Percentiles rank a stretch among this genome's conserved stretches.
phyloP scores from a whole-genome alignment of 2,329 filamentous ascomycete species.

The Penicillium brevicompactum region DNA sequence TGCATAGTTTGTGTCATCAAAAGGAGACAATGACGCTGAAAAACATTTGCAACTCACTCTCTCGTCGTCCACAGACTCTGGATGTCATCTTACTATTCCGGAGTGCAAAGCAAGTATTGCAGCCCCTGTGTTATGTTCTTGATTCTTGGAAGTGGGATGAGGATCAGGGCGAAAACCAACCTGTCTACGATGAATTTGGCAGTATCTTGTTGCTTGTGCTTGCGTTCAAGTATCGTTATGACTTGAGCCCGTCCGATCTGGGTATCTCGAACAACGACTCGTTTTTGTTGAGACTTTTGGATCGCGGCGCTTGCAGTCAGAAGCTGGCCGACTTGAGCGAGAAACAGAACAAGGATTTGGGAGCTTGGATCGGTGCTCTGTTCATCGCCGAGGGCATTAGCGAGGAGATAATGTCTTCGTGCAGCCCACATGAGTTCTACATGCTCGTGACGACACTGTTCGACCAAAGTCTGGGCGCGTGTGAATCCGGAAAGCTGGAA shows the following conservation, averaged over 20 bases:
- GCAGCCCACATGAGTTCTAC: constrained; percentile 67
- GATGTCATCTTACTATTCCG: constrained; percentile 64
- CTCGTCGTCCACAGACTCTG: constrained; percentile 57
- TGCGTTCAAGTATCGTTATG: constrained; percentile 60
- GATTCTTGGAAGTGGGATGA: constrained; percentile 68
- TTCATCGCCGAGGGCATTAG: constrained; percentile 65
- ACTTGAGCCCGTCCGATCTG: constrained; percentile 54
- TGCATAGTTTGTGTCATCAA: constrained; percentile 58
- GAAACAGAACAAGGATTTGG: constrained; percentile 59
- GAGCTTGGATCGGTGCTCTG: constrained; percentile 62
- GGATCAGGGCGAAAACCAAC: constrained; percentile 65
- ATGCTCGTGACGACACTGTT: constrained; percentile 64
- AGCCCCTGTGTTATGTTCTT: constrained; percentile 59
- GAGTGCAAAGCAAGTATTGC: constrained; percentile 58
- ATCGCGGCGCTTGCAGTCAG: constrained; percentile 48
- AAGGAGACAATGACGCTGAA: constrained; percentile 67
- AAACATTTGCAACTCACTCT: constrained; percentile 60
- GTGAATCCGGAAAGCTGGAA: constrained; percentile 56
- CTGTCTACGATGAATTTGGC: constrained; percentile 67
- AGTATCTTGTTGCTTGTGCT: constrained; percentile 62
- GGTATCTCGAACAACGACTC: constrained; percentile 53
- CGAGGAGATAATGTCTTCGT: constrained; percentile 66
- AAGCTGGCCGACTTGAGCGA: constrained; percentile 55
- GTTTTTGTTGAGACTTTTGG: constrained; percentile 59
- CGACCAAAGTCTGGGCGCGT: constrained; percentile 61